Conservation (phyloP, 2,329 filamentous ascomycete species). For the Ascochyta pisi region DNA sequence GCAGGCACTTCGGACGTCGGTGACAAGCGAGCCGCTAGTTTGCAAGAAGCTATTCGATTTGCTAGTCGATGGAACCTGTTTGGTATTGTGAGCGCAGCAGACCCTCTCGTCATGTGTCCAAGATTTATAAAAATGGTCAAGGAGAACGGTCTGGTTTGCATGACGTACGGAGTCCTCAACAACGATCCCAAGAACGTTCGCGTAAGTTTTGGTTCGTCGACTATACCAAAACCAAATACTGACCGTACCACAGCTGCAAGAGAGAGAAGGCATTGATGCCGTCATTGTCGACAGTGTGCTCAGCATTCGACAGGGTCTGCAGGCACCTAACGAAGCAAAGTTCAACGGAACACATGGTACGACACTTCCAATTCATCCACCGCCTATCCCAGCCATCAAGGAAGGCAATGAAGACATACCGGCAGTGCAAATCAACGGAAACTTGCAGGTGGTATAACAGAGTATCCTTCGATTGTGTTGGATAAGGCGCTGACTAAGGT, state of each 20-base stretch:
- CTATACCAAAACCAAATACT: background rate
- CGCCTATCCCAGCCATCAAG: constrained; percentile 5
- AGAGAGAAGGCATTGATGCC: constrained; percentile 93
- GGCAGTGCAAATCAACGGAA: constrained; percentile 4
- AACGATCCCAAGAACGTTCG: constrained; percentile 87
- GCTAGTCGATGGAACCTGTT: constrained; percentile 93
- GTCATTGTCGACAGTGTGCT: constrained; percentile 97
- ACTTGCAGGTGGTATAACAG: background rate
- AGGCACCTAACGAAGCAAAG: constrained; percentile 44
- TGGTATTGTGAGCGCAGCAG: constrained; percentile 87
- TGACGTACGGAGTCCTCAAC: constrained; percentile 90
- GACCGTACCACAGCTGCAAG: constrained; percentile 71
- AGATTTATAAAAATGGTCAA: constrained; percentile 91
- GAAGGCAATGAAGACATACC: constrained; percentile 8
- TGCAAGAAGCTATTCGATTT: constrained; percentile 96
- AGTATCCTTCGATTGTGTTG: background rate
- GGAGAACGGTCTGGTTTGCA: constrained; percentile 90
- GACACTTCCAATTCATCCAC: constrained; percentile 2
- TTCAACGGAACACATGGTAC: background rate
- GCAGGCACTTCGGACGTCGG: constrained; percentile 81
- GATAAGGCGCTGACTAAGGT: background rate
- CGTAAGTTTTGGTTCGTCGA: constrained; percentile 58
- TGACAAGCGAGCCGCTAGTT: constrained; percentile 85
- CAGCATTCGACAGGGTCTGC: constrained; percentile 89
- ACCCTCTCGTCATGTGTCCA: constrained; percentile 87